Evolutionary conservation across 768 basidiomycete genomes (phyloP).

Genomic region (Boletus barrowsii): DNA sequence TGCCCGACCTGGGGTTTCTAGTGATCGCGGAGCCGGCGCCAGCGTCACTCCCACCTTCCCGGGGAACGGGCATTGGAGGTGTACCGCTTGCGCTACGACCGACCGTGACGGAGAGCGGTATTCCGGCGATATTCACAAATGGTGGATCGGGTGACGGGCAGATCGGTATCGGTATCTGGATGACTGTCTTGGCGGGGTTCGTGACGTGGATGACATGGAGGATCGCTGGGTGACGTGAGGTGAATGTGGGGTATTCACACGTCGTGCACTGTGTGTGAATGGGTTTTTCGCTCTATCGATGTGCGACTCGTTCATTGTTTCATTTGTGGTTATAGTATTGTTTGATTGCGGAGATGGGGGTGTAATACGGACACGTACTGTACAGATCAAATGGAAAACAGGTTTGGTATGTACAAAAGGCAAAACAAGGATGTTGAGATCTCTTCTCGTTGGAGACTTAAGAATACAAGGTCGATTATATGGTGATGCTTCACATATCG

Average conservation of each 20-base stretch:
- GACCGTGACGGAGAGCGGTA: conserved; percentile 8
- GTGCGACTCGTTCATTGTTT: neutral
- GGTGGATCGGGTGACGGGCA: conserved; percentile 13
- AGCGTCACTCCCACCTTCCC: conserved; percentile 24
- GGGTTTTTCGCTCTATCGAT: conserved; percentile 1
- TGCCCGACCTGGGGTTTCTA: conserved; percentile 6
- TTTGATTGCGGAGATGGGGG: too few relatives aligned
- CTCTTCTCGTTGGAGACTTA: too few relatives aligned
- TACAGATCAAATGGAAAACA: too few relatives aligned
- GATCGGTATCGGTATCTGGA: conserved; percentile 19
- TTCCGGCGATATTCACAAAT: conserved; percentile 8
- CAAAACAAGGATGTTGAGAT: too few relatives aligned
- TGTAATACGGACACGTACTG: too few relatives aligned
- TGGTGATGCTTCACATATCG: too few relatives aligned
- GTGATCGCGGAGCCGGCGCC: conserved; percentile 44
- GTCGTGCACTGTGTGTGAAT: neutral
- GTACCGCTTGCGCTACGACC: conserved; percentile 28
- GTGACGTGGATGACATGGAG: conserved; percentile 21
- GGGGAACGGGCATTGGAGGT: conserved; percentile 26
- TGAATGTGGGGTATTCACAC: too few relatives aligned
- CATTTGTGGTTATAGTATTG: conserved; percentile 9
- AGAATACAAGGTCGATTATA: too few relatives aligned
- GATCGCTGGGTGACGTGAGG: conserved; percentile 7
- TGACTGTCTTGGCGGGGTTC: conserved; percentile 5
- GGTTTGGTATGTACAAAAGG: too few relatives aligned